phyloP scores from a whole-genome alignment of 371 early-diverging fungal genomes.

The Syncephalis plumigaleata region DNA sequence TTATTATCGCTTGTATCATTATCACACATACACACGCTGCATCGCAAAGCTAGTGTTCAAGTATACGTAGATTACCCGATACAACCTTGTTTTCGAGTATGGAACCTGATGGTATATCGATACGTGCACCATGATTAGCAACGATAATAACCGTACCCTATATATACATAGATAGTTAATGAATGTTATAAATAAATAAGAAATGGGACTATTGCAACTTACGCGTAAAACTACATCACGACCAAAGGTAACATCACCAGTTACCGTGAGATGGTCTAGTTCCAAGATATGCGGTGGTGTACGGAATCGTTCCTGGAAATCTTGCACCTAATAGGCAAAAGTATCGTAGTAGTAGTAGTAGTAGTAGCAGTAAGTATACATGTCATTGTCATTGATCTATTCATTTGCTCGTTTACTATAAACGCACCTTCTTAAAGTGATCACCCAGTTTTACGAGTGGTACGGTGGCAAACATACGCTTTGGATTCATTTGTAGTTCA shows the following conservation, averaged over 20 bases:
- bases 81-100: constrained; percentile 97
- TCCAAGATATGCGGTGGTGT: constrained; percentile 93
- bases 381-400: background rate
- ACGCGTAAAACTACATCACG: constrained; percentile 49
- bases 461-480: constrained; percentile 80
- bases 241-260: constrained; percentile 97
- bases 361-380: background rate
- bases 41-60: constrained; percentile 60
- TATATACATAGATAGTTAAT: constrained; percentile 15
- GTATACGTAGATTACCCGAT: constrained; percentile 87
- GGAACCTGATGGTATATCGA: constrained; percentile 97
- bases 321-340: background rate
- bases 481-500: constrained; percentile 76
- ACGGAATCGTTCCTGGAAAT: constrained; percentile 54
- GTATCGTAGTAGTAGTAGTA: too few species aligned
- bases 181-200: too few species aligned
- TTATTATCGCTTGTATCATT: too few species aligned
- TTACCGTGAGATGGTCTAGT: constrained; percentile 95
- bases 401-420: background rate
- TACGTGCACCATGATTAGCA: constrained; percentile 88
- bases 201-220: too few species aligned
- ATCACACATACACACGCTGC: too few species aligned
- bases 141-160: constrained; percentile 98
- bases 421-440: constrained; percentile 92
- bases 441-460: constrained; percentile 96